phyloP scores from a whole-genome alignment of 2,329 filamentous ascomycete genomes.

The Exophiala lecanii-corni region DNA sequence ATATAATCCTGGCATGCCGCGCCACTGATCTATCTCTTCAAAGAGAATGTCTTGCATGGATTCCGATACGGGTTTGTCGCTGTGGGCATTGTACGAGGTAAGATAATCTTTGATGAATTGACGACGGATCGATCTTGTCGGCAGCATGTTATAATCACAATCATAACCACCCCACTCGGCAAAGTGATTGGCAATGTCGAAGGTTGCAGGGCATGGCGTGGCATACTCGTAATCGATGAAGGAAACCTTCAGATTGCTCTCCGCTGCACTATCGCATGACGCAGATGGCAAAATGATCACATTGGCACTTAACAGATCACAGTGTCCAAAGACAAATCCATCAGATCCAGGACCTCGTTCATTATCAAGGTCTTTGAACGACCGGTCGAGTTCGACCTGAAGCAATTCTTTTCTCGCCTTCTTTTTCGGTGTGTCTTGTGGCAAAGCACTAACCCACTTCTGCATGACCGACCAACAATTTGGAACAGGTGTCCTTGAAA shows the following conservation, averaged over 20 bases:
- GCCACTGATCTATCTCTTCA: constrained; percentile 77
- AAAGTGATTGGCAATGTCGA: constrained; percentile 97
- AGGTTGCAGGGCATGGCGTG: constrained; percentile 86
- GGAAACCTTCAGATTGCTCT: constrained; percentile 52
- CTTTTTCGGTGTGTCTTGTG: constrained; percentile 66
- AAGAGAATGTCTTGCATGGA: constrained; percentile 62
- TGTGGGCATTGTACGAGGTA: constrained; percentile 61
- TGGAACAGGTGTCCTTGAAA: constrained; percentile 66
- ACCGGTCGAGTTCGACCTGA: constrained; percentile 67
- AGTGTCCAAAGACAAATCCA: constrained; percentile 50
- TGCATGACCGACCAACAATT: constrained; percentile 95
- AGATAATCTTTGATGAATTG: constrained; percentile 84
- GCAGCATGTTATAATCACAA: constrained; percentile 81
- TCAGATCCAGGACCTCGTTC: constrained; percentile 71
- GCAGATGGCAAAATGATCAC: constrained; percentile 69
- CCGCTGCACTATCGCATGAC: constrained; percentile 32
- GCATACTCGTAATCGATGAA: constrained; percentile 99
- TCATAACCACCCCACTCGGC: constrained; percentile 97
- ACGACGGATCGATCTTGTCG: constrained; percentile 69
- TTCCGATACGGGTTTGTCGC: constrained; percentile 37
- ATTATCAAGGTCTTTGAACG: constrained; percentile 68
- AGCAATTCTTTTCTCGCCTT: constrained; percentile 62
- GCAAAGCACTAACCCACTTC: constrained; percentile 88
- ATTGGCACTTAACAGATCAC: constrained; percentile 87
- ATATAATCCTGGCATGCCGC: constrained; percentile 84